Evolutionary conservation across 805 yeast genomes (phyloP), one percentile per base, ranked within the genome.

Genomic region (Yarrowia yakushimensis): DNA sequence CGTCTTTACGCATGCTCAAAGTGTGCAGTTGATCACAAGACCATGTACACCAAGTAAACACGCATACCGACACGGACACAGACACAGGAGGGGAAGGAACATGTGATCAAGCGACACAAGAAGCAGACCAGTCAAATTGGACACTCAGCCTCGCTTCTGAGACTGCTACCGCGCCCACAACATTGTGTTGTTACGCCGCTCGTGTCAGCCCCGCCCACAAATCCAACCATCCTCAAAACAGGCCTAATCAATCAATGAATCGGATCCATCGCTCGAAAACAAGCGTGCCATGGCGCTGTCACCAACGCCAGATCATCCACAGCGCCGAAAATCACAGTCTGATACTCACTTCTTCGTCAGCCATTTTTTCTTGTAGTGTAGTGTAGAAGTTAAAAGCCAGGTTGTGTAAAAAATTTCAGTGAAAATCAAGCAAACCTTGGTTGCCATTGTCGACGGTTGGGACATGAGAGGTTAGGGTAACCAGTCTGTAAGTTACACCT

Each of bases 311-410:
- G 36, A 18, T 20, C 23, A 9, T 12, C 12, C 12, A 6, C 12
- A 12, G 18, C 13, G 18, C 36, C 17, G 11, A 18, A 20, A 20
- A 20, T 17, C 34, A 9, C 3, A 36, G 23, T 13, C 18, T 37
- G n/a, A 50, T 18, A 68, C 71, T 62, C 66, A 68, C 71, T 48
- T 74, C 77, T 70, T 74, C 77, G 71, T 74, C 77, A 72, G 77
- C 72, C 77, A 74, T 74, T 64, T 54, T 70, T 41, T 34, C 43
- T 52, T 52, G 59, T 52, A 52, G 59, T 34, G 59, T 52, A 52
- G 59, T 52, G 59, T 52, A 52, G 59, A 52, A 52, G 59, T 52
- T 52, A 52, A 52, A 52, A 52, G 43, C 23, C 39, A 52, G 43
- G 43, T 23, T 34, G 59, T 23, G 43, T 25, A 52, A 52, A 52